Evolutionary conservation across 2,329 filamentous ascomycete species (phyloP), one percentile per base, ranked within the genome.

Genomic region (Penicillium sclerotigenum): DNA sequence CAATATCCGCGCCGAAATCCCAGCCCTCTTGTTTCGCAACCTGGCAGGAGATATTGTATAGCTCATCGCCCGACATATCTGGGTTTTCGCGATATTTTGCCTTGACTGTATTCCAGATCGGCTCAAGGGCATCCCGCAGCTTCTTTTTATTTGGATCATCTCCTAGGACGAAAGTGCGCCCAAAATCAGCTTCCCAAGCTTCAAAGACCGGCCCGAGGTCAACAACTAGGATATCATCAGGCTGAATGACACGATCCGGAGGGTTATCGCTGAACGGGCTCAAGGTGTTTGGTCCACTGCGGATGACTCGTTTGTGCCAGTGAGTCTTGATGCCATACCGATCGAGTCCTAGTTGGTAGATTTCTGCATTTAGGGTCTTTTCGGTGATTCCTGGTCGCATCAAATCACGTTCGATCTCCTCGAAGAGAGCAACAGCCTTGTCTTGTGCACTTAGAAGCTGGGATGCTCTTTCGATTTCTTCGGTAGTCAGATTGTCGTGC

Each of bases 201-300:
- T 81, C 79, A 54, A 82, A 81, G 0, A 82, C 79, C 0, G 80
- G 80, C 0, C 80, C 80, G 2, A 82, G 69, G 58, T 82, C 80
- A 33, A 82, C 75, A 54, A 79, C 75, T 2, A 83, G 66, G 47
- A 83, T 82, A 53, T 83, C 80, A 50, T 80, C 79, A 3, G 67
- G 62, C 57, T 77, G 60, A 46, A 83, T 76, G 31, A 75, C 65
- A 4, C 80, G 77, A 58, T 81, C 78, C 0, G 79, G 77, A 0
- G 79, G 79, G 61, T 81, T 81, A 3, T 80, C 80, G 4, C 70
- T 65, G 52, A 80, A 82, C 0, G 80, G 79, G 1, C 66, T 57
- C 4, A 82, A 59, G 0, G 80, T 82, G 64, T 83, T 80, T 5
- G 77, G 75, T 0, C 80, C 80, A 58, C 77, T 79, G 8, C 80